These are phyloP conservation scores for Gracilaria vermiculophylla DNA, from an alignment of 23 red algal species.

Conservation along the genomic window DNA sequence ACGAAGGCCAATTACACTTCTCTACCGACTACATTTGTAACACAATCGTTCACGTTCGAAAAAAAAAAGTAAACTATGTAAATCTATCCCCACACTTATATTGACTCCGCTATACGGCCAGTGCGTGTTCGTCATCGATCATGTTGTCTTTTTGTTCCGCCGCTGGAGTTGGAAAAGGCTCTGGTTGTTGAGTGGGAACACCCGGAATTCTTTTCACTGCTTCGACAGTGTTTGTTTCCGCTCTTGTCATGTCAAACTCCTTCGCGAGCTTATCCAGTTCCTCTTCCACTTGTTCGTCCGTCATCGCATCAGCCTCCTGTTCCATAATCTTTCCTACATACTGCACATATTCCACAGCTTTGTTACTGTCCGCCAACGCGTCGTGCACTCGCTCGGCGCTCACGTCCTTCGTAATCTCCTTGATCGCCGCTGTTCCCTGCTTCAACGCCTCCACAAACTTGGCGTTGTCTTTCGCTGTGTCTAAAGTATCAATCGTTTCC, in stretches of 20 bases:
- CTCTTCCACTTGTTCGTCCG: slow-evolving; percentile 16
- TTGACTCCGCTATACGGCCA: neutral
- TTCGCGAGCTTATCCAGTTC: slow-evolving; percentile 1
- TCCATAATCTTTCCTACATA: neutral
- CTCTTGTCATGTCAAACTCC: neutral
- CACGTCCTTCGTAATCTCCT: slow-evolving; percentile 28
- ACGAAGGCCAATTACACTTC: too few species aligned
- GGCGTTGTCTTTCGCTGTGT: slow-evolving; percentile 40
- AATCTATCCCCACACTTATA: too few species aligned
- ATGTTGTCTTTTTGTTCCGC: neutral
- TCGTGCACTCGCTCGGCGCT: slow-evolving; percentile 25
- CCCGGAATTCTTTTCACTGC: slow-evolving; percentile 1
- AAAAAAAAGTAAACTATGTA: too few species aligned
- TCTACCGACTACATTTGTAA: too few species aligned
- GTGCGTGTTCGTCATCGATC: neutral
- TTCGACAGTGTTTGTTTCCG: neutral
- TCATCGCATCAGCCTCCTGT: slow-evolving; percentile 9
- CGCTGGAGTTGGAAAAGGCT: neutral
- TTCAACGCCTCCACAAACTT: slow-evolving; percentile 30
- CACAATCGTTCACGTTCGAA: too few species aligned
- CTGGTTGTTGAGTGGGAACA: slow-evolving; percentile 16
- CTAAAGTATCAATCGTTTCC: slow-evolving; percentile 41
- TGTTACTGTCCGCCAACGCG: neutral
- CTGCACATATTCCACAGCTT: slow-evolving; percentile 29
- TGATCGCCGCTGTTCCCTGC: slow-evolving; percentile 27